Evolutionary conservation across 169 alveolate genomes (phyloP), one percentile per base, ranked within the genome.

Genomic region (Eimeria falciformis): DNA sequence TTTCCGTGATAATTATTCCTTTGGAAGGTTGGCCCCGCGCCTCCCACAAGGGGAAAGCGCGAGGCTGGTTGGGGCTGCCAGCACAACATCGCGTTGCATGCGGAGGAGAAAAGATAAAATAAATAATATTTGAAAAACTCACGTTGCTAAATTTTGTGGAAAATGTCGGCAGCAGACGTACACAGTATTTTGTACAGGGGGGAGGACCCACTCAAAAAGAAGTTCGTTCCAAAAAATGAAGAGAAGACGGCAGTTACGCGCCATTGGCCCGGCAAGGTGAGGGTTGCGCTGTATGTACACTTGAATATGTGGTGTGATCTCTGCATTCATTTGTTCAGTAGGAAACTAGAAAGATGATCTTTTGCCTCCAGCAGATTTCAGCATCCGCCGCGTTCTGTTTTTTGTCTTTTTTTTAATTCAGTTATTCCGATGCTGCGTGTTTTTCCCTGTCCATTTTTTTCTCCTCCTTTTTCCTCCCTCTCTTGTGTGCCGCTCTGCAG

Each of bases 91-190:
- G 40, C 40, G 40, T 33, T 33, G 40, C 40, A 33, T 33, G 40
- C 40, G 40, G 40, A 33, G 40, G 40, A 33, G 40, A 33, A 33
- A 33, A 33, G 40, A 55, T 55, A 55, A 55, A 1, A 55, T 18
- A 55, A 55, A 55, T 2, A 55, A 18, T 18, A 18, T 55, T 14
- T 18, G 1, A 55, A 18, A 21, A 55, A 1, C 66, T 55, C 1
- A 21, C 3, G 0, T 55, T 2, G 23, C 18, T 55, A 55, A 55
- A 0, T 0, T 21, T 55, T 21, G 25, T 77, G 37, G 58, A 84
- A 65, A 47, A 91, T 91, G 94, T 91, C 94, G 4, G 94, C 94
- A 11, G 94, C 90, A n/a, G 94, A 91, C 73, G 85, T 91, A 14
- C 94, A 91, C 68, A 73, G 90, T 29, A 91, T 91, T 46, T 25